Conservation (phyloP, 495 filamentous ascomycete genomes). For the Tuber melanosporum region DNA sequence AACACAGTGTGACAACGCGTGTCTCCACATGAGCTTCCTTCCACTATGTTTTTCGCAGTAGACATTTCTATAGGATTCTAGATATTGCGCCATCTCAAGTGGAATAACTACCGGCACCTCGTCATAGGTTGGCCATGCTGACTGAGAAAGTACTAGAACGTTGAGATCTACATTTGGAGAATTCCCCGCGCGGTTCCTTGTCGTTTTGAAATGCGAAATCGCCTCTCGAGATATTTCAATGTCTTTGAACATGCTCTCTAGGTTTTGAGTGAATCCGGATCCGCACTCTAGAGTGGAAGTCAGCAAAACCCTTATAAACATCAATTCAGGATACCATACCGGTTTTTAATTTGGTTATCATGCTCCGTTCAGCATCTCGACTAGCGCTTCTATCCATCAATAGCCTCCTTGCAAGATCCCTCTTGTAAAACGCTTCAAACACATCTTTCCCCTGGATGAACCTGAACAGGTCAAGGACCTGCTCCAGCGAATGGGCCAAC, state of each 20-base stretch:
- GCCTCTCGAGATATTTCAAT: conserved; percentile 84
- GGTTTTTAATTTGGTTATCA: conserved; percentile 81
- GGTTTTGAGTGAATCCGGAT: conserved; percentile 84
- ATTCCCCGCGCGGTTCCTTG: conserved; percentile 43
- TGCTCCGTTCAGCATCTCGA: conserved; percentile 88
- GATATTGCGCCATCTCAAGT: conserved; percentile 57
- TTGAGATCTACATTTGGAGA: conserved; percentile 63
- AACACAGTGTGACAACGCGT: conserved; percentile 79
- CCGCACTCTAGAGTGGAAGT: conserved; percentile 63
- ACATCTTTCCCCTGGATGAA: conserved; percentile 97
- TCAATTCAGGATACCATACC: conserved; percentile 44
- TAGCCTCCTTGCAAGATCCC: conserved; percentile 79
- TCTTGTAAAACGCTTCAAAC: conserved; percentile 98
- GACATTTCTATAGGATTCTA: conserved; percentile 67
- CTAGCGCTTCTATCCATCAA: conserved; percentile 87
- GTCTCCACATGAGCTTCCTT: conserved; percentile 82
- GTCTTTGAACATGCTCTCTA: conserved; percentile 99
- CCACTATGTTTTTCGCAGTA: conserved; percentile 84
- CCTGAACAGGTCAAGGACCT: conserved; percentile 85
- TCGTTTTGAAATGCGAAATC: conserved; percentile 64
- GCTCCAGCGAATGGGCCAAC: conserved; percentile 80
- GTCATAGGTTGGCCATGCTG: conserved; percentile 88
- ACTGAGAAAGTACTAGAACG: conserved; percentile 76
- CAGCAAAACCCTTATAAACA: conserved; percentile 6
- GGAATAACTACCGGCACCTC: conserved; percentile 73